Conservation (phyloP, 2,329 filamentous ascomycete genomes). For the Hortaea werneckii region DNA sequence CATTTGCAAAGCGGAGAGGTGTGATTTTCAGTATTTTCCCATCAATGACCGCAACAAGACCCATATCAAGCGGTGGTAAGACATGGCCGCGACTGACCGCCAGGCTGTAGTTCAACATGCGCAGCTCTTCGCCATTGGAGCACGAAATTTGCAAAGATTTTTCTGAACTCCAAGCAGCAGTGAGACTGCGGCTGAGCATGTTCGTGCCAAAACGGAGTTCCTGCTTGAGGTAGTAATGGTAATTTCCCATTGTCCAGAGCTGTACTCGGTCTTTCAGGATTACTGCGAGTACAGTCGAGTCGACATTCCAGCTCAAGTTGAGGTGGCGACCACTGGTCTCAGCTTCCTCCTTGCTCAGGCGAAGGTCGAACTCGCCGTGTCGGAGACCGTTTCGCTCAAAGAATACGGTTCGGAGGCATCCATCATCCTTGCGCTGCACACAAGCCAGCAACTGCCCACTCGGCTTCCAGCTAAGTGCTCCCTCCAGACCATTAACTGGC, state of each 20-base stretch:
- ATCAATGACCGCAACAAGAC: conserved; percentile 66
- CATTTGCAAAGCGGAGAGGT: conserved; percentile 69
- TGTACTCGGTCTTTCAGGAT: conserved; percentile 65
- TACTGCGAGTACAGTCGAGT: conserved; percentile 86
- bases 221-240: conserved; percentile 96
- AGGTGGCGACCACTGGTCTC: conserved; percentile 49
- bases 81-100: conserved; percentile 59
- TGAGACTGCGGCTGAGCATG: conserved; percentile 1
- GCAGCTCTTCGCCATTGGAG: conserved; percentile 3
- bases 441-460: conserved; percentile 84
- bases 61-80: conserved; percentile 58
- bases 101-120: conserved; percentile 54
- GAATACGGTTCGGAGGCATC: conserved; percentile 69
- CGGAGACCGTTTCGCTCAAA: conserved; percentile 95
- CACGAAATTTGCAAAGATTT: conserved; percentile 58
- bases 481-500: conserved; percentile 85
- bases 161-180: conserved; percentile 67
- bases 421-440: conserved; percentile 59
- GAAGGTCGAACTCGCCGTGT: conserved; percentile 87
- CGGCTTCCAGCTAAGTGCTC: conserved; percentile 80
- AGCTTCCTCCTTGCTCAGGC: conserved; percentile 51
- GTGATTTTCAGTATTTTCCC: conserved; percentile 74
- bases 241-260: conserved; percentile 94
- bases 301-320: conserved; percentile 72
- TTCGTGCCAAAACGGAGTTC: conserved; percentile 45